These are phyloP conservation scores for Scutellospora calospora DNA, from an alignment of 371 early-diverging fungal species.

Conservation along the genomic window DNA sequence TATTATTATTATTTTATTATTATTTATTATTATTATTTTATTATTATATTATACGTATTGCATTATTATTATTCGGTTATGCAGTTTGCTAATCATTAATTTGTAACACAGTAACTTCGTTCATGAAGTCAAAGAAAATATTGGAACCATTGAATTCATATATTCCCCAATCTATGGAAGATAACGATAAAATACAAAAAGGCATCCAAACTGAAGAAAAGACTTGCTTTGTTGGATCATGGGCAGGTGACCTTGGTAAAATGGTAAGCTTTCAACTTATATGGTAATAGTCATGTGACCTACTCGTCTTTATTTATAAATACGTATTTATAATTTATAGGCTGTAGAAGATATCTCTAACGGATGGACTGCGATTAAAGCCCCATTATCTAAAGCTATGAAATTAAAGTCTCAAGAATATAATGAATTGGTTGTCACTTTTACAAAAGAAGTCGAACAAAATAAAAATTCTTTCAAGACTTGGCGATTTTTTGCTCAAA, in stretches of 20 bases:
- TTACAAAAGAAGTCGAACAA: slow-evolving; percentile 39
- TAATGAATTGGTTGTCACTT: background rate
- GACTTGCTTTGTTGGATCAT: slow-evolving; percentile 19
- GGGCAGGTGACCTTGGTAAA: slow-evolving; percentile 39
- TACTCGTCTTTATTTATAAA: too few species aligned
- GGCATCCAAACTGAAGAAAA: slow-evolving; percentile 18
- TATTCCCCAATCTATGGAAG: background rate
- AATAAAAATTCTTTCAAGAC: slow-evolving; percentile 27
- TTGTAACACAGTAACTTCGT: background rate
- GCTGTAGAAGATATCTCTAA: slow-evolving; percentile 21
- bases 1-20: too few species aligned
- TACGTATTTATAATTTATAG: background rate
- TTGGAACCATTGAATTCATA: background rate
- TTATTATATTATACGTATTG: too few species aligned
- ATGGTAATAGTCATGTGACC: background rate
- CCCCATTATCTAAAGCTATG: slow-evolving; percentile 7
- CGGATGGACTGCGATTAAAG: slow-evolving; percentile 4
- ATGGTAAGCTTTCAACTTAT: slow-evolving; percentile 2
- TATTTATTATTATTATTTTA: too few species aligned
- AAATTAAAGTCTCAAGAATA: slow-evolving; percentile 10
- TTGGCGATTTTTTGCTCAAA: slow-evolving; percentile 37
- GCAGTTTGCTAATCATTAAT: too few species aligned
- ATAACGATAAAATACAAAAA: background rate
- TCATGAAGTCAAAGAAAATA: slow-evolving; percentile 29
- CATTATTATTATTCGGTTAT: too few species aligned